Evolutionary conservation across 768 basidiomycete genomes (phyloP), one percentile per base, ranked within the genome.

Genomic region (Tremella mesenterica): DNA sequence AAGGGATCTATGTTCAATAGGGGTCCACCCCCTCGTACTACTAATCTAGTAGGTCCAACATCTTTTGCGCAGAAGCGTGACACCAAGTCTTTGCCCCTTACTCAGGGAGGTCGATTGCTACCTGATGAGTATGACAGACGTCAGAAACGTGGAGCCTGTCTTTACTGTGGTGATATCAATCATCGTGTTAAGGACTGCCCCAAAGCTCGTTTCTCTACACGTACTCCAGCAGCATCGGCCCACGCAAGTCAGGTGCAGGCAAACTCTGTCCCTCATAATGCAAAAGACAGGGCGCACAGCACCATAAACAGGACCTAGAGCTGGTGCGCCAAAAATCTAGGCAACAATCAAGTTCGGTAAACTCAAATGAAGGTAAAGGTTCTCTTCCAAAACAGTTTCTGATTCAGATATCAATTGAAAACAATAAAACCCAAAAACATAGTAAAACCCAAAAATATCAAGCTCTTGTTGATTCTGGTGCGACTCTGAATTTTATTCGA

Each of bases 241-340:
- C 10, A 36, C 18, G 33, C 33, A 36, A 18, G 12, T 36, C 10
- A 12, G n/a, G n/a, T 36, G 10, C 33, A 36, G n/a, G 33, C 10
- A 36, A 10, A 10, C 18, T 10, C 18, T 18, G n/a, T 10, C 12
- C 12, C 10, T 10, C 12, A 36, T 18, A 36, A 36, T 20, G 12
- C 13, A 47, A 47, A 47, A 47, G 45, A 29, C 13, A 10, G 20
- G 45, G 45, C 45, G 10, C 45, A 12, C 45, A 47, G 45, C 45
- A 12, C 18, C 18, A 12, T 27, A 6, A 27, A 10, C 10, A 47
- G 29, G 45, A 16, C 45, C 45, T 47, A 47, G 45, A 16, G 45
- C 45, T 47, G 45, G 18, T 10, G 10, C 10, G 45, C 45, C 45
- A 21, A 16, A 47, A 21, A 16, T 16, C 45, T 47, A 47, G 45